Evolutionary conservation across 257 asterid species (phyloP).

Genomic region (Fraxinus cuspidata): DNA sequence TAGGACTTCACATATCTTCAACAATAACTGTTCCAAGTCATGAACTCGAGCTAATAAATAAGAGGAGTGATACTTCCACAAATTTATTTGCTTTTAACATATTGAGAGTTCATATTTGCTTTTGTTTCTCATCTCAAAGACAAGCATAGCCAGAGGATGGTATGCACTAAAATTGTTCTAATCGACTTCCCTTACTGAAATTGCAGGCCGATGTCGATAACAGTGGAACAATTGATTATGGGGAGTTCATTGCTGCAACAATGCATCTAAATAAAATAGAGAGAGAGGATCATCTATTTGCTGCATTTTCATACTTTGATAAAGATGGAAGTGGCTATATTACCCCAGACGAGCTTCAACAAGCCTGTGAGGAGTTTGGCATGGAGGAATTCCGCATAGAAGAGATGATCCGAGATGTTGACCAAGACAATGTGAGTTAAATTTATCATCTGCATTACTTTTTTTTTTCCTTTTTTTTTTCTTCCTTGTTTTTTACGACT

Average conservation of each 20-base stretch:
- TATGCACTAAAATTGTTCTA: neutral
- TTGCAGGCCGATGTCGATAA: conserved; percentile 17
- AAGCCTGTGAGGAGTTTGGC: conserved; percentile 30
- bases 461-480: no score
- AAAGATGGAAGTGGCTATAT: conserved; percentile 32
- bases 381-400: neutral
- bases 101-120: neutral
- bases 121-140: neutral
- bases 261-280: conserved; percentile 17
- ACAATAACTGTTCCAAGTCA: neutral
- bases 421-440: neutral
- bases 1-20: neutral
- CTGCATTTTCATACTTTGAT: conserved; percentile 31
- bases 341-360: conserved; percentile 32
- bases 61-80: neutral
- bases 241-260: conserved; percentile 6
- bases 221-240: conserved; percentile 19
- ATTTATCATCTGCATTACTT: neutral
- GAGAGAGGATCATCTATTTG: conserved; percentile 31
- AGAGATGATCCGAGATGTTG: neutral
- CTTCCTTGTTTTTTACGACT: no score
- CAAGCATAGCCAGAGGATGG: neutral
- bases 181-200: neutral
- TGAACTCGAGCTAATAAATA: no score
- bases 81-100: neutral